Conservation (phyloP, 345 rosid species). For the Eucalyptus viminalis region DNA sequence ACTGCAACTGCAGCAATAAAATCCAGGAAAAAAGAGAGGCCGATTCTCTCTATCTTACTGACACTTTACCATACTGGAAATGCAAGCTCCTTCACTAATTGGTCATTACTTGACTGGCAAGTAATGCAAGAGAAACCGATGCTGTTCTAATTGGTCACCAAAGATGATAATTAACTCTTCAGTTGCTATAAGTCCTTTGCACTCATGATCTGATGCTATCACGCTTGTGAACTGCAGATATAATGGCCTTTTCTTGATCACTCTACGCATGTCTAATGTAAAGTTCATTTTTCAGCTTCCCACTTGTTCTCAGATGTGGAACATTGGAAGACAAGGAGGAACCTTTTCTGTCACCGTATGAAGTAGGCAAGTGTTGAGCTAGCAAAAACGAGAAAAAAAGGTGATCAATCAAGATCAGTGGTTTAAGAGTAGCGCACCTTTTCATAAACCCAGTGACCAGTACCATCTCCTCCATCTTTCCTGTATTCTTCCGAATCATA, state of each 20-base stretch:
- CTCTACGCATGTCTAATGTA: background rate
- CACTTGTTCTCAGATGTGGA: background rate
- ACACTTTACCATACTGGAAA: background rate
- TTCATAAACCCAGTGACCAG: slow-evolving; percentile 82
- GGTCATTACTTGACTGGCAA: background rate
- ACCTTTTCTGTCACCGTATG: background rate
- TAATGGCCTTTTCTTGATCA: background rate
- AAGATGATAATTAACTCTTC: background rate
- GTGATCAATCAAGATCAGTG: background rate
- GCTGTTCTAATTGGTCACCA: background rate
- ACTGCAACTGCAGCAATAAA: background rate
- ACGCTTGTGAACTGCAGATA: background rate
- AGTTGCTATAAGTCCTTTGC: background rate
- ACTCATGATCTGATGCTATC: background rate
- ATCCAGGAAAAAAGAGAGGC: background rate
- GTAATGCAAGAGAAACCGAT: background rate
- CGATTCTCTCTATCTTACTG: background rate
- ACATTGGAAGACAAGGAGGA: background rate
- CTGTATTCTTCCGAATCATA: slow-evolving; percentile 84
- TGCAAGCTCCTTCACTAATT: background rate
- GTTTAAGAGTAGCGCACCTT: slow-evolving; percentile 24
- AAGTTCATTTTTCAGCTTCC: background rate
- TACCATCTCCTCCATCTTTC: slow-evolving; percentile 89
- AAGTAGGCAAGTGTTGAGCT: background rate
- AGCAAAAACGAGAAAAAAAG: background rate